These are phyloP conservation scores for Mucor saturninus DNA, from an alignment of 371 early-diverging fungal species.

Conservation along the genomic window DNA sequence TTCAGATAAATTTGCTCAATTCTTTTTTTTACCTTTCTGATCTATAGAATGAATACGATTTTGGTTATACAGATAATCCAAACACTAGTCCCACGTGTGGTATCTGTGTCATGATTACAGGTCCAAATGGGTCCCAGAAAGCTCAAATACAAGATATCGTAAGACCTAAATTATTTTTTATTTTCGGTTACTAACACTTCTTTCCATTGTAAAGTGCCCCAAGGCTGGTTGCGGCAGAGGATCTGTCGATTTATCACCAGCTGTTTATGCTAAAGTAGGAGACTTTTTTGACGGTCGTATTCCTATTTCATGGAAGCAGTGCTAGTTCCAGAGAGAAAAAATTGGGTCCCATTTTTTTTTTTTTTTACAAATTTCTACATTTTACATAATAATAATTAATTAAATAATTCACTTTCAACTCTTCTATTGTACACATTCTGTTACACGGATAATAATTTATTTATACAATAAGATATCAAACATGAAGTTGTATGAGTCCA, in stretches of 20 bases:
- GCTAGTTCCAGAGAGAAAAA: conserved; percentile 15
- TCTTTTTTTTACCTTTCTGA: background rate
- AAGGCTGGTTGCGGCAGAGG: conserved; percentile 43
- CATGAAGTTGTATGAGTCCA: too few species aligned
- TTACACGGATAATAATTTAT: too few species aligned
- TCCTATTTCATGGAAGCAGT: conserved; percentile 47
- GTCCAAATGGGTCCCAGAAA: conserved; percentile 41
- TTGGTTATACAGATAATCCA: conserved; percentile 43
- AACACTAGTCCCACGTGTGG: conserved; percentile 54
- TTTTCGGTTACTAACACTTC: background rate
- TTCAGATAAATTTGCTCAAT: background rate
- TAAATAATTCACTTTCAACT: too few species aligned
- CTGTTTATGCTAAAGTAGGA: conserved; percentile 43
- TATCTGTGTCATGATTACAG: conserved; percentile 44
- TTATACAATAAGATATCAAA: too few species aligned
- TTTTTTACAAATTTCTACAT: too few species aligned
- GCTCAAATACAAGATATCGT: conserved; percentile 54
- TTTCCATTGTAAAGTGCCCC: conserved; percentile 36
- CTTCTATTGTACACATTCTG: too few species aligned
- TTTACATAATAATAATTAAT: too few species aligned
- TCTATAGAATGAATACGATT: conserved; percentile 45
- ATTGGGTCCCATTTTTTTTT: too few species aligned
- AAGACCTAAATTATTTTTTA: conserved; percentile 10
- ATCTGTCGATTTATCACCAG: conserved; percentile 52
- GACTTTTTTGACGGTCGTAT: conserved; percentile 43